Base-by-base conservation (phyloP, 2,329 filamentous ascomycete genomes). In the Mycogone perniciosa region DNA sequence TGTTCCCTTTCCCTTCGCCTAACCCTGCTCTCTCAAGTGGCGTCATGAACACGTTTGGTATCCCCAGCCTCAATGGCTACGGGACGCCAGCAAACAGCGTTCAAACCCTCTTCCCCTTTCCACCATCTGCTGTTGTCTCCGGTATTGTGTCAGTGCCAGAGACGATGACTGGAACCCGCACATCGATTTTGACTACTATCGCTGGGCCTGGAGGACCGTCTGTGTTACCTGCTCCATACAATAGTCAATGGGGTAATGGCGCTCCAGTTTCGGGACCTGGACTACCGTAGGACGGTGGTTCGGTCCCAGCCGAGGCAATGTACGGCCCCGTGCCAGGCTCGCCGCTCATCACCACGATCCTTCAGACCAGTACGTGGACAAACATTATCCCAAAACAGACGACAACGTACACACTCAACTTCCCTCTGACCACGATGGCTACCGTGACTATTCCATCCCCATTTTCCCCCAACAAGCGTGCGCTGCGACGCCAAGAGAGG, bases 341-440 rank as follows among this genome's bases (percentile, higher is more conserved):
- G 33, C 46, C 51, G 2, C 46, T 39, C 35, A 52, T 54, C 27
- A 42, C 45, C 44, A 57, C 58, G 2, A 56, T 56, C 6, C 52
- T 70, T 3, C 59, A 64, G 20, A 72, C 68, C 6, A 66, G 63
- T 44, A 71, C 68, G 20, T 71, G 69, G 66, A 63, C 64, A 50
- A 72, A 72, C 31, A 47, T 71, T 43, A 67, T 72, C 29, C 58
- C 61, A 2, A 67, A 68, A 40, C 59, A 62, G 31, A 72, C 69
- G 2, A 72, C 70, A 5, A 71, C 70, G 1, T 70, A 70, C 53
- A 70, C 67, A 1, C 58, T 71, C 47, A 63, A 67, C 48, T 71
- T 68, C 45, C 67, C 68, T 30, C 55, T 71, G 37, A 71, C 68
- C 4, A 71, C 68, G 1, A 54, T 71, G 55, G 62, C 60, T 7